Conservation (phyloP, 179 eudicot species). For the Spergularia azorica region DNA sequence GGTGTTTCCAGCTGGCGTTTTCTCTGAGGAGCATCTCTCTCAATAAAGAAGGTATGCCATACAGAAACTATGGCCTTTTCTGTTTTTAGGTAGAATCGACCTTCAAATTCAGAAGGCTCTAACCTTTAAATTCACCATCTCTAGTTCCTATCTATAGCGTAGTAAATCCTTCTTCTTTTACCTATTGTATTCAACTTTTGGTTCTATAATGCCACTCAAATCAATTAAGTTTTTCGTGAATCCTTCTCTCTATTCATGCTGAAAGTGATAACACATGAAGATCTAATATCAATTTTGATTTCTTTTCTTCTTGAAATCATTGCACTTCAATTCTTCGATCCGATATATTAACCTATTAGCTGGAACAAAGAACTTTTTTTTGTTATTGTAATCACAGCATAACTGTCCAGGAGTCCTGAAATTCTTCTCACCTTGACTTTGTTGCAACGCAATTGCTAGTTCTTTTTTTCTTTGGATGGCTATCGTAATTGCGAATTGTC, state of each 20-base stretch:
- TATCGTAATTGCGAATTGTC: too few relatives aligned
- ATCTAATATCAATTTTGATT: neutral
- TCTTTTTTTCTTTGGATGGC: neutral
- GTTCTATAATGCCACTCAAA: neutral
- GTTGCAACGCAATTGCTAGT: neutral
- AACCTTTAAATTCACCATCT: neutral
- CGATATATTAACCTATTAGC: too few relatives aligned
- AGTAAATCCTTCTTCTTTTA: neutral
- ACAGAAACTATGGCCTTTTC: neutral
- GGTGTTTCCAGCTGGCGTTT: conserved; percentile 87
- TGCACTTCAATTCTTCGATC: neutral
- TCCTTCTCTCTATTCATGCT: neutral
- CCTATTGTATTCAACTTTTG: neutral
- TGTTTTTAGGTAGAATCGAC: neutral
- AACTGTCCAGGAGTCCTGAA: neutral
- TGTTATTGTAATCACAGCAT: too few relatives aligned
- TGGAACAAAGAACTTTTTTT: too few relatives aligned
- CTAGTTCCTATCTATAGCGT: neutral
- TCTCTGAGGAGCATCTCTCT: conserved; percentile 75
- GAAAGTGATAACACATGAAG: neutral
- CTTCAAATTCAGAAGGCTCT: neutral
- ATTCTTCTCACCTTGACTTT: conserved; percentile 1
- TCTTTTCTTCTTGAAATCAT: neutral
- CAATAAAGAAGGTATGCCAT: conserved; percentile 57
- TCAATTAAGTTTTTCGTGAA: neutral